Conservation (phyloP, 768 basidiomycete genomes). For the Pholiota microspora region DNA sequence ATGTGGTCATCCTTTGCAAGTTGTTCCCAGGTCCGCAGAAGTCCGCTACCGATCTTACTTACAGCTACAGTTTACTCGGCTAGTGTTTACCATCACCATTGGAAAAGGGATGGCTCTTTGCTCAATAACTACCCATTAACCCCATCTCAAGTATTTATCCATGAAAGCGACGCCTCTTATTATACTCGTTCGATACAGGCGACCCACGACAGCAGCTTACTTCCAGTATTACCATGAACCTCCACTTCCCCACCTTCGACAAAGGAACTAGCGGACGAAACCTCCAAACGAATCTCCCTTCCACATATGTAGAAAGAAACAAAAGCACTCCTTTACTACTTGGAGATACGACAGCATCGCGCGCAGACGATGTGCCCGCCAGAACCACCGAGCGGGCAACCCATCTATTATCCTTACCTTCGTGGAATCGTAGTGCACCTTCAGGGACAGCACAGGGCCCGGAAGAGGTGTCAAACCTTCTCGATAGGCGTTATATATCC, state of each 20-base stretch:
- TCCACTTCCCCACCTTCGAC: slow-evolving; percentile 3
- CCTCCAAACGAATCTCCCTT: slow-evolving; percentile 9
- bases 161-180: not conserved
- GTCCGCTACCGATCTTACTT: slow-evolving; percentile 5
- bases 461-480: slow-evolving; percentile 11
- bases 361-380: slow-evolving; percentile 43
- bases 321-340: slow-evolving; percentile 34
- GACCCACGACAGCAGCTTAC: not conserved
- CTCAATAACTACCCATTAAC: not conserved
- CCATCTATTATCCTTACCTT: slow-evolving; percentile 66
- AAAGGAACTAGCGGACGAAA: slow-evolving; percentile 6
- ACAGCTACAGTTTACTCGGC: too few species aligned
- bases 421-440: slow-evolving; percentile 50
- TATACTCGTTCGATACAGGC: not conserved
- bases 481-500: not conserved
- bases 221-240: slow-evolving; percentile 9
- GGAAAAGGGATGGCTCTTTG: slow-evolving; percentile 1
- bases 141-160: not conserved
- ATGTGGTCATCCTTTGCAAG: too few species aligned
- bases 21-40: slow-evolving; percentile 1
- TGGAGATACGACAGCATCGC: slow-evolving; percentile 47
- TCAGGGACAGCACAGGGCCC: slow-evolving; percentile 6
- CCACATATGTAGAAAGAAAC: slow-evolving; percentile 17
- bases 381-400: slow-evolving; percentile 49
- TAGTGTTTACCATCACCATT: not conserved